Conservation (phyloP, 768 basidiomycete genomes). For the Kondoa malvinella region DNA sequence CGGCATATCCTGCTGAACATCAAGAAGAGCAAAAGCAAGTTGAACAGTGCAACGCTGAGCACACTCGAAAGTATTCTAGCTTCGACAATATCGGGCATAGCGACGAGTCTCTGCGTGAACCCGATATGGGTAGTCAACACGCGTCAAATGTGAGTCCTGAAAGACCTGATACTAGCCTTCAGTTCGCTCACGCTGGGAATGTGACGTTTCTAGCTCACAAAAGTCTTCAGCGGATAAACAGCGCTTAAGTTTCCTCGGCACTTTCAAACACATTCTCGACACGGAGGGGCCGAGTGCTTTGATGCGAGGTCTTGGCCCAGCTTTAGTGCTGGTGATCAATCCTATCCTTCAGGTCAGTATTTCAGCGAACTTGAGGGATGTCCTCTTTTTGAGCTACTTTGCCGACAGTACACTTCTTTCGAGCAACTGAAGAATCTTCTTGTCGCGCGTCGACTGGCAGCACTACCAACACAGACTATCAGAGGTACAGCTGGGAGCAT, state of each 20-base stretch:
- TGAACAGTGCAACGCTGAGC: conserved; percentile 35
- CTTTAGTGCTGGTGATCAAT: conserved; percentile 82
- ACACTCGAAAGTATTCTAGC: conserved; percentile 80
- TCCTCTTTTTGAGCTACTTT: not conserved
- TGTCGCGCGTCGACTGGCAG: conserved; percentile 44
- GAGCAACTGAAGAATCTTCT: conserved; percentile 84
- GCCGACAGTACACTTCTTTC: conserved; percentile 57
- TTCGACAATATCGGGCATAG: conserved; percentile 64
- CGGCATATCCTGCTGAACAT: conserved; percentile 29
- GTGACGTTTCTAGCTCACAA: too few relatives aligned
- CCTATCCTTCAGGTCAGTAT: conserved; percentile 50
- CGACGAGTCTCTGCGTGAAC: conserved; percentile 40
- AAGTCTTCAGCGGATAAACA: conserved; percentile 28
- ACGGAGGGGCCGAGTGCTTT: conserved; percentile 66
- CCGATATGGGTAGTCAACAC: conserved; percentile 97
- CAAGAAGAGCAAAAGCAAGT: conserved; percentile 16
- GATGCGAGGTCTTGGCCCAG: conserved; percentile 84
- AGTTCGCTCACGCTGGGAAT: conserved; percentile 15
- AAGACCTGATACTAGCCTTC: conserved; percentile 12
- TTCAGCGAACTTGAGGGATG: too few relatives aligned
- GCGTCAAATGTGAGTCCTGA: conserved; percentile 19
- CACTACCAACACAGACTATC: conserved; percentile 34
- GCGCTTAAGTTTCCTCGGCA: conserved; percentile 49
- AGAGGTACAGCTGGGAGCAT: conserved; percentile 33
- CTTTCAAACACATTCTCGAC: conserved; percentile 49